Percentiles rank a stretch among this genome's conserved stretches.
phyloP scores from a whole-genome alignment of 371 early-diverging fungal genomes.

The Coemansia sp. region DNA sequence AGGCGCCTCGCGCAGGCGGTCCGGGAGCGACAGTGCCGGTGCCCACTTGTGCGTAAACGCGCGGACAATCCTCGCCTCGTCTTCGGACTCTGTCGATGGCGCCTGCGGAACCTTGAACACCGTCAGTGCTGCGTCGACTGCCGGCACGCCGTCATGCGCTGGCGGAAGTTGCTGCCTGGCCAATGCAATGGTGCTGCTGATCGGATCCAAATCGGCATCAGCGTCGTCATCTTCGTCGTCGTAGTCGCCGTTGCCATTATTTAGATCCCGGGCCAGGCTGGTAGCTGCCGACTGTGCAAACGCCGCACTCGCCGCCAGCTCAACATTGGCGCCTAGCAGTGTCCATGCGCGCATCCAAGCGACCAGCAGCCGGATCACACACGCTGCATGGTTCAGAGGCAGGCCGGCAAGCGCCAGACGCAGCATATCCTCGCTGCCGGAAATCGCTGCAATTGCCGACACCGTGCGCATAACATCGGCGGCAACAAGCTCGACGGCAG shows the following conservation, averaged over 20 bases:
- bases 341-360: constrained; percentile 41
- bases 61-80: constrained; percentile 16
- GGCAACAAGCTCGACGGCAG: background rate
- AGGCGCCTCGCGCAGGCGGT: constrained; percentile 26
- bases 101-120: constrained; percentile 24
- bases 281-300: constrained; percentile 16
- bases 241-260: background rate
- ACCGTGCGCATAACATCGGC: constrained; percentile 31
- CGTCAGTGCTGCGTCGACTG: constrained; percentile 37
- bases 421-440: constrained; percentile 33
- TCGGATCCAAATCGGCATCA: background rate
- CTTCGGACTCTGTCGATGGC: background rate
- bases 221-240: constrained; percentile 4
- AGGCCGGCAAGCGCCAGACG: constrained; percentile 40
- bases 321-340: constrained; percentile 42
- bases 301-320: constrained; percentile 41
- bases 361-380: constrained; percentile 40
- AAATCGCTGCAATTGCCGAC: constrained; percentile 20
- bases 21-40: constrained; percentile 33
- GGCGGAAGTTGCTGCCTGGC: constrained; percentile 14
- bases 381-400: constrained; percentile 33
- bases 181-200: constrained; percentile 10
- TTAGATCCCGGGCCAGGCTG: background rate
- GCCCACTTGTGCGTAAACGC: constrained; percentile 43
- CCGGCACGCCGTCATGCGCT: constrained; percentile 21